Evolutionary conservation across 2,329 filamentous ascomycete genomes (phyloP).

Genomic region (Paramyrothecium roridum): DNA sequence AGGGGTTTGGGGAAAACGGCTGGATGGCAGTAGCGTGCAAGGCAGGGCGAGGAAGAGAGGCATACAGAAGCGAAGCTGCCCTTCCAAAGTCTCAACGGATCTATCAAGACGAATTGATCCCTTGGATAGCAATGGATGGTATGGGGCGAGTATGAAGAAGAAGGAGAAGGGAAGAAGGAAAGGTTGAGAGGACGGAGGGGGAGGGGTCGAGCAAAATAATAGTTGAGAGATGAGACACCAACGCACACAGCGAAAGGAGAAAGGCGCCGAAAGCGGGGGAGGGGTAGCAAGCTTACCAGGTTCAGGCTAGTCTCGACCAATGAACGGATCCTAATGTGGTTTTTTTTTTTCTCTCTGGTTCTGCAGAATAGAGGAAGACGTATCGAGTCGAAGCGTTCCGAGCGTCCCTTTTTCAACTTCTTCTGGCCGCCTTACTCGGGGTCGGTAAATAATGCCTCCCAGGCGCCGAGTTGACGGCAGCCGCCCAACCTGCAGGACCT

Average conservation of each 20-base stretch:
- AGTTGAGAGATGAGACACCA: constrained; percentile 4
- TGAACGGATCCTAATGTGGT: not conserved
- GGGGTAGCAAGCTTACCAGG: constrained; percentile 14
- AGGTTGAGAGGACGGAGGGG: constrained; percentile 12
- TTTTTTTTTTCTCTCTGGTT: not conserved
- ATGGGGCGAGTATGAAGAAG: constrained; percentile 11
- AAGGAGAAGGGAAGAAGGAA: constrained; percentile 13
- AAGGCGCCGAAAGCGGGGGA: constrained; percentile 32
- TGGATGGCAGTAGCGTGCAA: not conserved
- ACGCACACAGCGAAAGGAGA: constrained; percentile 7
- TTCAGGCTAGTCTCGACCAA: constrained; percentile 1
- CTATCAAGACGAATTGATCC: constrained; percentile 12
- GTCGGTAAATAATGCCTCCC: not conserved
- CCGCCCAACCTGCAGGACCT: not conserved
- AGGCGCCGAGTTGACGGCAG: not conserved
- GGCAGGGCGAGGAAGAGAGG: not conserved
- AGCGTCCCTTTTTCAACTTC: not conserved
- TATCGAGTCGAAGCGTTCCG: not conserved
- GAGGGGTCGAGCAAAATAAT: constrained; percentile 14
- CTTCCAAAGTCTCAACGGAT: constrained; percentile 11
- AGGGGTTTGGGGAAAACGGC: not conserved
- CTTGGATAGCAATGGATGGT: constrained; percentile 16
- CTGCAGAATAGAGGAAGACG: not conserved
- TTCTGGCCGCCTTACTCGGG: not conserved
- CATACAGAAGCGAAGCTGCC: not conserved